Base-by-base conservation (phyloP, 106 monocot species). In the Apostasia ramifera region DNA sequence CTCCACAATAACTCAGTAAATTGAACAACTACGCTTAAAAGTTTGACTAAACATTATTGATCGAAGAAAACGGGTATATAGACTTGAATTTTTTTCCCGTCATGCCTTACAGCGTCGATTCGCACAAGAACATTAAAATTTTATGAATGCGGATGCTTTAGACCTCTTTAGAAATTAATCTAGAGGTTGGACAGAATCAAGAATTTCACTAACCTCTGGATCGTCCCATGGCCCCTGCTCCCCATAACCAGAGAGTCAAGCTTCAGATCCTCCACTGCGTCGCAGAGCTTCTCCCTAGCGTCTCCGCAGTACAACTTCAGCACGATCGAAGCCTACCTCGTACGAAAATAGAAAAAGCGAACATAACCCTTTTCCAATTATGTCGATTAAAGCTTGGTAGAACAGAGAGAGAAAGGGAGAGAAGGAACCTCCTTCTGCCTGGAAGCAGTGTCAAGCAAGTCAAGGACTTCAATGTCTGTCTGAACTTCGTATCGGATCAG, bases 241-340 rank as follows among this genome's bases (percentile, higher is more conserved):
- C 93, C 93, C 77, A 94, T 84, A 13, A 94, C 74, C 53, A 94
- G 75, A 12, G 86, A 84, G 57, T 77, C 78, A 49, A 94, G 74
- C 63, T 86, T 84, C 67, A 86, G 68, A 48, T 94, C 93, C 9
- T 71, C 68, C 57, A 73, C 84, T 1, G 89, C 84, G 13, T 82
- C 72, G 49, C 74, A 72, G 14, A 94, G 79, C 76, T 86, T 84
- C 86, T 94, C 89, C 75, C 89, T 74, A 6, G 89, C 84, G 74
- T 94, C 93, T 39, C 93, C 93, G 86, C 89, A 90, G 80, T 84
- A 94, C 8, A 94, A 11, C 84, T 86, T 94, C 57, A 79, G 49
- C 49, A 80, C 80, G 44, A 94, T 69, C 46, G 40, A 86, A 7
- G 74, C 80, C 93, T 90, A 67, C 6, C 9, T 5, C 8, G 1